Evolutionary conservation across 345 rosid genomes (phyloP), one percentile per base, ranked within the genome.

Genomic region (Heritiera fomes): DNA sequence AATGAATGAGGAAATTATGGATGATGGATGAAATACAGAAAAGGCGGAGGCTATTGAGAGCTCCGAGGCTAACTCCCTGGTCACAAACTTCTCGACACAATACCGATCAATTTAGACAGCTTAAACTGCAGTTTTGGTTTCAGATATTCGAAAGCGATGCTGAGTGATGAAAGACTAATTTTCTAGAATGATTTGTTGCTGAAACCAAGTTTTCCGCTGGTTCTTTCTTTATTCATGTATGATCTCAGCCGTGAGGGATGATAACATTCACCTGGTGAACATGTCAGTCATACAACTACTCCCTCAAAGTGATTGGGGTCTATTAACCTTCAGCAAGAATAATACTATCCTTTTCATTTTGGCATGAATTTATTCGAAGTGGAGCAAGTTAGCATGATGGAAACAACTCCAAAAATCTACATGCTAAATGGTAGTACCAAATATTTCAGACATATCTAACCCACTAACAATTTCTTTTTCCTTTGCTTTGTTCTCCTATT

Each of bases 371-470:
- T 8, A 8, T 0, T 8, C 15, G 11, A 49, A 86, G 88, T 81
- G 88, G 86, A 81, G 81, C 82, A 78, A 80, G 85, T 80, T 67
- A 49, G 61, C 76, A 34, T n/a, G 11, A 53, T 30, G 70, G 71
- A 82, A 80, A 78, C 86, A 80, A 80, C 82, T 86, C 82, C 85
- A n/a, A 40, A 68, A 14, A 38, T 41, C 60, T 38, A 4, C 50
- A 7, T 20, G n/a, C 59, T 55, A 41, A 41, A 14, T 49, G 34
- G 4, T 8, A 56, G 17, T 5, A 13, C 49, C 69, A 46, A 66
- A 28, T 53, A 43, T 62, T 5, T 62, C 67, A 62, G 13, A 63
- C 41, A 46, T 41, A 76, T 58, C 74, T 70, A 81, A 75, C n/a
- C 82, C 83, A 81, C 68, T 41, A 78, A 13, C 68, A 23, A 32